Percentiles rank a stretch among this genome's conserved stretches.
Conservation (phyloP, 805 yeast genomes). For the Isabelozyma pseudorhagii region DNA sequence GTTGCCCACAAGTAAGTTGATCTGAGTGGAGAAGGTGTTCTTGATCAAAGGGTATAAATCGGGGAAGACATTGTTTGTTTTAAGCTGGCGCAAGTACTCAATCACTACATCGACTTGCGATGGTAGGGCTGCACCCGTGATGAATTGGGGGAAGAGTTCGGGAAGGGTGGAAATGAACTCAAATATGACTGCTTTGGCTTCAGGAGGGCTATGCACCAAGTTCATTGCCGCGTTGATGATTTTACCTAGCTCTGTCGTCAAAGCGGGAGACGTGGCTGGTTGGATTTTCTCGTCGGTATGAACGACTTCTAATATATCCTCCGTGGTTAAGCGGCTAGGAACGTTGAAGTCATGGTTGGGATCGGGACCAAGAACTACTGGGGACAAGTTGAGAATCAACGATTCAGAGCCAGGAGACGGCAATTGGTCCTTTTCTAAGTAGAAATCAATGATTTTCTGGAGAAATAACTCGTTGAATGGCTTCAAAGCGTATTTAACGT, state of each 20-base stretch:
- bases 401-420: background rate
- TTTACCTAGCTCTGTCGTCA: background rate
- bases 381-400: background rate
- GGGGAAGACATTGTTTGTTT: background rate
- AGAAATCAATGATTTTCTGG: background rate
- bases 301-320: background rate
- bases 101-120: background rate
- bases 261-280: background rate
- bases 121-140: background rate
- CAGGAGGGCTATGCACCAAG: too few species aligned
- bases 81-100: background rate
- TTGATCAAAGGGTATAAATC: conserved; percentile 1
- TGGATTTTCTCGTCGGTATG: background rate
- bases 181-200: too few species aligned
- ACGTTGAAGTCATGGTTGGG: background rate
- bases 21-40: background rate
- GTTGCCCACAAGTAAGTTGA: conserved; percentile 1
- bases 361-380: background rate
- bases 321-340: background rate
- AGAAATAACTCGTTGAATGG: background rate
- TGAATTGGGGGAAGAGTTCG: too few species aligned
- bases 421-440: background rate
- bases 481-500: background rate
- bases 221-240: too few species aligned
- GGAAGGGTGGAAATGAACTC: too few species aligned